phyloP scores from a whole-genome alignment of 306 rosid species.

The Luffa aegyptiaca region DNA sequence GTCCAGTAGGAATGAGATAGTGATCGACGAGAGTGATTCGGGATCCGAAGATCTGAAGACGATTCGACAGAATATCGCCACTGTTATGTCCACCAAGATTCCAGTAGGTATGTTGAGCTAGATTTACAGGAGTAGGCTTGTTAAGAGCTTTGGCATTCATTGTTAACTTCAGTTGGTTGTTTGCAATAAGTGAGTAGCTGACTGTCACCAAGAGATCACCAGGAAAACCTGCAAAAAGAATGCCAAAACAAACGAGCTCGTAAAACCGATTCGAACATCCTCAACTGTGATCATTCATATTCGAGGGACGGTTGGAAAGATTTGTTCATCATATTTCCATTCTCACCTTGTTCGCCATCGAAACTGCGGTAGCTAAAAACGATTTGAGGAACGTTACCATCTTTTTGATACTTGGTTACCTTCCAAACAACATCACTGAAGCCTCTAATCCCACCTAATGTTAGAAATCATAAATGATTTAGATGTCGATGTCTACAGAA shows the following conservation, averaged over 20 bases:
- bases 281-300: not conserved
- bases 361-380: conserved; percentile 54
- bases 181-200: conserved; percentile 36
- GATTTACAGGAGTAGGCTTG: conserved; percentile 80
- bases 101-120: conserved; percentile 78
- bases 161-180: conserved; percentile 28
- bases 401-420: conserved; percentile 32
- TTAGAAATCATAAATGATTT: not conserved
- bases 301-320: not conserved
- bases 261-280: not conserved
- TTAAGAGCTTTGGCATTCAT: conserved; percentile 70
- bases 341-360: conserved; percentile 77
- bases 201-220: conserved; percentile 60
- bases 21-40: conserved; percentile 46
- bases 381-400: conserved; percentile 43
- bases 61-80: conserved; percentile 54
- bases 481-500: not conserved
- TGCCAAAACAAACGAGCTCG: not conserved
- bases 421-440: conserved; percentile 77
- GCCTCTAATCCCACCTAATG: conserved; percentile 65
- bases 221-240: conserved; percentile 58
- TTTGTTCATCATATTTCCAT: not conserved
- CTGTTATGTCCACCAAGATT: conserved; percentile 71
- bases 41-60: conserved; percentile 56
- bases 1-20: conserved; percentile 67